phyloP scores from a whole-genome alignment of 345 rosid genomes.

The Corchorus capsularis region DNA sequence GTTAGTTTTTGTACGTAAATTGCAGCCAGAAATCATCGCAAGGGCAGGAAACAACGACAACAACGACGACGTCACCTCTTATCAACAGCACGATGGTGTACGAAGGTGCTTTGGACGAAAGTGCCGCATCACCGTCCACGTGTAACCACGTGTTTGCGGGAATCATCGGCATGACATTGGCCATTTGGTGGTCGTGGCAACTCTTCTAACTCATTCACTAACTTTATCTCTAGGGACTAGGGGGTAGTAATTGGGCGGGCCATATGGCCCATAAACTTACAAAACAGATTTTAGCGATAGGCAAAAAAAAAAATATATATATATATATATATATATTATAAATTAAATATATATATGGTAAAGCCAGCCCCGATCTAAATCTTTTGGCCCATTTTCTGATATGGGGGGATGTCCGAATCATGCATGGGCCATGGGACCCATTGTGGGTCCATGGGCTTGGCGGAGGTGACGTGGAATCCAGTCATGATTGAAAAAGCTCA shows the following conservation, averaged over 20 bases:
- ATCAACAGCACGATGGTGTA: constrained; percentile 61
- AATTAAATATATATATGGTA: background rate
- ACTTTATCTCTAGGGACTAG: constrained; percentile 1
- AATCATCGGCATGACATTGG: constrained; percentile 32
- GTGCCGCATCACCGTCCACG: constrained; percentile 46
- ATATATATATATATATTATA: background rate
- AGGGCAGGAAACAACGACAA: constrained; percentile 27
- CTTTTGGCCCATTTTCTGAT: background rate
- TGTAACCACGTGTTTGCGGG: constrained; percentile 20
- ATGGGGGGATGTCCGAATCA: background rate
- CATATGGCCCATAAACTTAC: background rate
- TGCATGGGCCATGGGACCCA: constrained; percentile 30
- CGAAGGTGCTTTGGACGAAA: constrained; percentile 57
- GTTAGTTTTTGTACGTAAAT: constrained; percentile 6
- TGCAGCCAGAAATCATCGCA: constrained; percentile 79
- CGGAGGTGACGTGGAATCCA: constrained; percentile 34
- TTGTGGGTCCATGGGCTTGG: background rate
- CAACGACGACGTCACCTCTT: constrained; percentile 14
- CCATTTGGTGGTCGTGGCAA: constrained; percentile 43
- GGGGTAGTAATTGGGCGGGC: background rate
- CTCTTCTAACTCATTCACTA: constrained; percentile 35
- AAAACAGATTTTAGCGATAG: background rate
- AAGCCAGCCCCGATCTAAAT: background rate
- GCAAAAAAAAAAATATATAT: too few species aligned
- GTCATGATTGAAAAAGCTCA: constrained; percentile 37